Conservation (phyloP, 2,329 filamentous ascomycete species). For the Xylaria sp. region DNA sequence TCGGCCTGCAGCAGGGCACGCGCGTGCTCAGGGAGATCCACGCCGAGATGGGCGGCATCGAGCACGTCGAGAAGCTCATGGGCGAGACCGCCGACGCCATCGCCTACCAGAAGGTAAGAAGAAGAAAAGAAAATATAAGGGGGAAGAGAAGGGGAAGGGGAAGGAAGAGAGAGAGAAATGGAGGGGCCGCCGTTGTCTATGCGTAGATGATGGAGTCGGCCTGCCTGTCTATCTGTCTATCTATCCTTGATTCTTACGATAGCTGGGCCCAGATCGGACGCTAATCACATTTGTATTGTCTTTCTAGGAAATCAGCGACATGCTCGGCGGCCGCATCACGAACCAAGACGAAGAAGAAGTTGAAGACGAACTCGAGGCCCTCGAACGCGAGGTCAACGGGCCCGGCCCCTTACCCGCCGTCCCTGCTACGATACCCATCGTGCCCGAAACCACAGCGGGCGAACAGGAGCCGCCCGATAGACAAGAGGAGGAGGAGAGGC, state of each 20-base stretch:
- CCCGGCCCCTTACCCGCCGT: slow-evolving; percentile 48
- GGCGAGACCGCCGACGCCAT: slow-evolving; percentile 90
- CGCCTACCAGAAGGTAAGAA: slow-evolving; percentile 84
- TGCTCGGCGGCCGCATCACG: slow-evolving; percentile 87
- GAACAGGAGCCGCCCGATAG: slow-evolving; percentile 33
- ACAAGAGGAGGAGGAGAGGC: slow-evolving; percentile 35
- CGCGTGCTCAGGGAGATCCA: slow-evolving; percentile 91
- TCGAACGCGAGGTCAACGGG: slow-evolving; percentile 71
- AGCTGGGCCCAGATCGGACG: background rate
- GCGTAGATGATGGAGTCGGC: background rate
- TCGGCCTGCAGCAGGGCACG: slow-evolving; percentile 91
- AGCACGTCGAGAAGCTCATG: slow-evolving; percentile 94
- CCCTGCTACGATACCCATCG: slow-evolving; percentile 51
- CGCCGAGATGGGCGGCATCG: slow-evolving; percentile 93
- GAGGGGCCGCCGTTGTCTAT: background rate
- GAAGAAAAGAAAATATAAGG: slow-evolving; percentile 40
- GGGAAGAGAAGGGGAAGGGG: no score
- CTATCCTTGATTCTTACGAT: background rate
- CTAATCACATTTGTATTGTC: slow-evolving; percentile 24
- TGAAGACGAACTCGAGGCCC: slow-evolving; percentile 88
- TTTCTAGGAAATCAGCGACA: slow-evolving; percentile 85
- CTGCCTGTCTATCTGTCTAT: no score
- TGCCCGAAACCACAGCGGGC: slow-evolving; percentile 36
- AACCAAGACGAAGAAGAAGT: slow-evolving; percentile 98
- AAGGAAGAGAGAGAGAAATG: background rate